phyloP scores from a whole-genome alignment of 352 stramenopile genomes.

The Thraustochytrium striatum region DNA sequence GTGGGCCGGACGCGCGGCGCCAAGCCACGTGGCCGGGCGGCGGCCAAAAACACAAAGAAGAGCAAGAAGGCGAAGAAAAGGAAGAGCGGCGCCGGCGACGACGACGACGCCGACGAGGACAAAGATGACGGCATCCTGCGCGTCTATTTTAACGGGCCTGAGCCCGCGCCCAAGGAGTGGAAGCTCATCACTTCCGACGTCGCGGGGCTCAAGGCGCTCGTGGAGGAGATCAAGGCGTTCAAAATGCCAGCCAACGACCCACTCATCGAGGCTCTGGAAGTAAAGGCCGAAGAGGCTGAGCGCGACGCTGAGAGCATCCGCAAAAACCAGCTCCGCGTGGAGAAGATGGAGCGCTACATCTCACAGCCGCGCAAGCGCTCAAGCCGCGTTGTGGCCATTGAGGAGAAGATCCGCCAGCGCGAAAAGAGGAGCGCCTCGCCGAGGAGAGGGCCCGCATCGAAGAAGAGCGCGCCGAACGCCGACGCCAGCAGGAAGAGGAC shows the following conservation, averaged over 20 bases:
- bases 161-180: slow-evolving; percentile 16
- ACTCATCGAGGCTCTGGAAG: slow-evolving; percentile 4
- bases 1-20: too few relatives aligned
- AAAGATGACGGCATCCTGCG: neutral
- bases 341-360: neutral
- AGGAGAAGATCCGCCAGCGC: too few relatives aligned
- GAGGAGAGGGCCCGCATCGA: neutral
- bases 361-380: slow-evolving; percentile 18
- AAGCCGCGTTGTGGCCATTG: neutral
- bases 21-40: too few relatives aligned
- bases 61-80: neutral
- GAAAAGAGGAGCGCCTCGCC: slow-evolving; percentile 20
- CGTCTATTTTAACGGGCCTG: neutral
- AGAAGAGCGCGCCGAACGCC: neutral
- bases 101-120: neutral
- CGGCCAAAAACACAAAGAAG: too few relatives aligned
- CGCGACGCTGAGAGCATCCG: slow-evolving; percentile 34
- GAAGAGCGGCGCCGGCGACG: neutral
- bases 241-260: neutral
- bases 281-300: neutral
- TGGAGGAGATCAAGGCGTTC: slow-evolving; percentile 3
- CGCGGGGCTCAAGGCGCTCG: slow-evolving; percentile 4
- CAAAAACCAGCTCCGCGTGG: neutral
- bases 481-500: slow-evolving; percentile 1
- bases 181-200: neutral